Percentiles rank a stretch among this genome's conserved stretches.
Evolutionary conservation across 495 filamentous ascomycete genomes (phyloP).

Genomic region (Chaetomium cochliodes): DNA sequence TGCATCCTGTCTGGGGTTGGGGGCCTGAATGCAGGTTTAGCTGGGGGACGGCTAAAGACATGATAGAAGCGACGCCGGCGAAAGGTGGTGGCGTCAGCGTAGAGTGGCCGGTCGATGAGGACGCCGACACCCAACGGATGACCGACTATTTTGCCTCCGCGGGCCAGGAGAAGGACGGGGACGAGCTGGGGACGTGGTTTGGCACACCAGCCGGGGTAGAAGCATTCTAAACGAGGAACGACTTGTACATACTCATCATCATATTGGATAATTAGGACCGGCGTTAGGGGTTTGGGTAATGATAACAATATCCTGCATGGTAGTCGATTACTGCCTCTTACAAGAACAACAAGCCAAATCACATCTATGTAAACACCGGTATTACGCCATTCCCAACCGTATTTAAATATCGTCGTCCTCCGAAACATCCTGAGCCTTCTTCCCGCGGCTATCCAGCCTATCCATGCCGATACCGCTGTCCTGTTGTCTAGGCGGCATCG

Average conservation of each 20-base stretch:
- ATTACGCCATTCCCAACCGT: slow-evolving; percentile 7
- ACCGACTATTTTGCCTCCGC: slow-evolving; percentile 65
- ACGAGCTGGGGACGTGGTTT: slow-evolving; percentile 64
- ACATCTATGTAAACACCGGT: slow-evolving; percentile 10
- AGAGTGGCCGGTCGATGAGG: slow-evolving; percentile 78
- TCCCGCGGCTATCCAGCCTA: slow-evolving; percentile 60
- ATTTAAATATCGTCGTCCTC: slow-evolving; percentile 52
- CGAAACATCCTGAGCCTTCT: slow-evolving; percentile 46
- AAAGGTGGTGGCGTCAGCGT: slow-evolving; percentile 61
- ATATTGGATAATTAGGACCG: slow-evolving; percentile 14
- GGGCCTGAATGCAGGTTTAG: slow-evolving; percentile 87
- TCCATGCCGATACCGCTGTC: slow-evolving; percentile 55
- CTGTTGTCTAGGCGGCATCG: slow-evolving; percentile 53
- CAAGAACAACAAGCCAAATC: slow-evolving; percentile 6
- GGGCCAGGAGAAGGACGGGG: slow-evolving; percentile 45
- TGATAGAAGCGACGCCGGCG: slow-evolving; percentile 64
- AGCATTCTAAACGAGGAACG: slow-evolving; percentile 49
- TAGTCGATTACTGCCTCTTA: neutral
- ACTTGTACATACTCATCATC: neutral
- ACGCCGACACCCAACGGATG: slow-evolving; percentile 59
- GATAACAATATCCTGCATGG: slow-evolving; percentile 27
- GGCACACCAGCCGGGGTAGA: slow-evolving; percentile 58
- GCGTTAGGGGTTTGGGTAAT: slow-evolving; percentile 17
- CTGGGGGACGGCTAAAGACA: slow-evolving; percentile 92
- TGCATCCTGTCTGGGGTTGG: slow-evolving; percentile 96